phyloP scores from a whole-genome alignment of 1,139 yeast genomes.

The Geotrichum restrictum region DNA sequence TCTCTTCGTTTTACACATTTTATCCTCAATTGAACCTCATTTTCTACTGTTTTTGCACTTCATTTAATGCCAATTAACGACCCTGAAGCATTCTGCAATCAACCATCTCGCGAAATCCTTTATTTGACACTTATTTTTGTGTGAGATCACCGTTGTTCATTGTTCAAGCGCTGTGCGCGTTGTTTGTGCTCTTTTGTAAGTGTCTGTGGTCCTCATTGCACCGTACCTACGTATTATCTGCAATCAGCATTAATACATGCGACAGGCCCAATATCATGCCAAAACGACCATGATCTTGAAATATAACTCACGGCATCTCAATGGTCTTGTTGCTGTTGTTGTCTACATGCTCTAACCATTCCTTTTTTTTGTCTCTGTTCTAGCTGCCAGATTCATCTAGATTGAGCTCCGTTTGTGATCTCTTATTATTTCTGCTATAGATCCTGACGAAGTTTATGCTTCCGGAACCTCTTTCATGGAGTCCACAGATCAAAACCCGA shows the following conservation, averaged over 20 bases:
- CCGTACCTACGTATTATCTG: slow-evolving; percentile 8
- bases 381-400: neutral
- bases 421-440: no score
- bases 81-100: no score
- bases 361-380: no score
- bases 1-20: neutral
- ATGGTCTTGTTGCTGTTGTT: no score
- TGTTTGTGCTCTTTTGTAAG: neutral
- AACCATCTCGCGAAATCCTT: no score
- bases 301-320: no score
- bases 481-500: neutral
- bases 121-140: no score
- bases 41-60: no score
- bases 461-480: slow-evolving; percentile 7
- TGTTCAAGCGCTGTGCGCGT: neutral
- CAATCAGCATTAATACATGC: neutral
- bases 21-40: neutral
- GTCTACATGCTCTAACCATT: no score
- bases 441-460: neutral
- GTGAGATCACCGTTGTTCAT: no score
- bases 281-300: no score
- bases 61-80: no score
- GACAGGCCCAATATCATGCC: neutral
- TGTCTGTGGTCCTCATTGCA: slow-evolving; percentile 3
- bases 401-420: neutral